phyloP scores from a whole-genome alignment of 2,329 filamentous ascomycete species.

The Esteya vermicola region DNA sequence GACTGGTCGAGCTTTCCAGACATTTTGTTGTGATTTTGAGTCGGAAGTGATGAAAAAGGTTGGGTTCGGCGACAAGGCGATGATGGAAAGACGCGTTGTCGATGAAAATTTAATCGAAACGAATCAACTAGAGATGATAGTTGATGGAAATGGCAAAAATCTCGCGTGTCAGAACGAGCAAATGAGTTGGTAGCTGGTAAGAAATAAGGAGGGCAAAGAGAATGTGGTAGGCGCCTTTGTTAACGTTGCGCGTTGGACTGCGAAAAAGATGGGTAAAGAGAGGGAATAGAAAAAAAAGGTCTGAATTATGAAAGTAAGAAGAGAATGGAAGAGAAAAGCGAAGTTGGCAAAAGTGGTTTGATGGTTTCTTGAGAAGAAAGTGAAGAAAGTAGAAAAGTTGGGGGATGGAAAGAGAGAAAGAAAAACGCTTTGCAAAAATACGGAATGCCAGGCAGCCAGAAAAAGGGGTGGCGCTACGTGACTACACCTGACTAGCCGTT shows the following conservation, averaged over 20 bases:
- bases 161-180: no score
- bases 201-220: no score
- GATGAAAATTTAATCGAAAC: no score
- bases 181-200: no score
- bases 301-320: no score
- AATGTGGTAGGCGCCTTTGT: no score
- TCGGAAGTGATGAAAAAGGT: constrained; percentile 7
- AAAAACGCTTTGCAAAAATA: not conserved
- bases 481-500: not conserved
- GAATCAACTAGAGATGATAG: not conserved
- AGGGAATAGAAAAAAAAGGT: not conserved
- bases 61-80: not conserved
- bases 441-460: not conserved
- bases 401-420: not conserved
- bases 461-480: not conserved
- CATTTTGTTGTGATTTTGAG: constrained; percentile 41
- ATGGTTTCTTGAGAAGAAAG: not conserved
- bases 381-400: not conserved
- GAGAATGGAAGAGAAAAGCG: no score
- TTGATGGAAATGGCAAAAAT: not conserved
- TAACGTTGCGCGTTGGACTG: no score
- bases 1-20: constrained; percentile 92
- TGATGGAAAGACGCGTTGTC: not conserved
- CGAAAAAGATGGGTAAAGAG: not conserved
- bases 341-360: not conserved